A percentile compares a stretch with the other conserved stretches of the same genome.
Evolutionary conservation across 2,329 filamentous ascomycete genomes (phyloP).

Genomic region (Arthroderma sp.): DNA sequence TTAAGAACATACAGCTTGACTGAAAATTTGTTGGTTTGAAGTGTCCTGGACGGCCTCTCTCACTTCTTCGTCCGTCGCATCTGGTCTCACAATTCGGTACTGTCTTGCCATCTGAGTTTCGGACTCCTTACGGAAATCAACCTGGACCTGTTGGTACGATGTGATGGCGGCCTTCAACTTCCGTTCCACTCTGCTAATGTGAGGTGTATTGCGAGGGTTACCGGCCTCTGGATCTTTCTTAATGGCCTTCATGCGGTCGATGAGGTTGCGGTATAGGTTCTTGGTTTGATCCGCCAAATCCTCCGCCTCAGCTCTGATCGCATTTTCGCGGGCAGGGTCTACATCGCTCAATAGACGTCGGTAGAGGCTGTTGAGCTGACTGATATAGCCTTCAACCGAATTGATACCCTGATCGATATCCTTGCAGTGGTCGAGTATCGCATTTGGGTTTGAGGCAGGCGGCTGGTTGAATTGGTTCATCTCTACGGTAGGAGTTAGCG

Average conservation of each 20-base stretch:
- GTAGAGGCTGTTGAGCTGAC: conserved; percentile 58
- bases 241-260: conserved; percentile 64
- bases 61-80: conserved; percentile 67
- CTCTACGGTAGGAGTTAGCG: conserved; percentile 20
- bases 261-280: conserved; percentile 65
- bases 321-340: conserved; percentile 55
- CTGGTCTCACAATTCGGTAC: conserved; percentile 76
- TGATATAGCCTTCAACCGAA: conserved; percentile 57
- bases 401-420: conserved; percentile 68
- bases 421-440: conserved; percentile 71
- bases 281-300: conserved; percentile 66
- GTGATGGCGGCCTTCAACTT: conserved; percentile 70
- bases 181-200: conserved; percentile 69
- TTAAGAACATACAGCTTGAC: conserved; percentile 48
- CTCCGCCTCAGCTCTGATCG: conserved; percentile 58
- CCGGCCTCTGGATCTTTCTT: conserved; percentile 70
- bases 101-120: conserved; percentile 77
- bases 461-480: conserved; percentile 29
- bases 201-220: conserved; percentile 58
- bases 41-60: conserved; percentile 61
- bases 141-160: conserved; percentile 68
- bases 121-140: conserved; percentile 64
- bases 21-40: conserved; percentile 63
- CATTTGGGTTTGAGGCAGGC: conserved; percentile 48
- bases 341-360: conserved; percentile 60